Evolutionary conservation across 768 basidiomycete genomes (phyloP).

Genomic region (Suillus spraguei): DNA sequence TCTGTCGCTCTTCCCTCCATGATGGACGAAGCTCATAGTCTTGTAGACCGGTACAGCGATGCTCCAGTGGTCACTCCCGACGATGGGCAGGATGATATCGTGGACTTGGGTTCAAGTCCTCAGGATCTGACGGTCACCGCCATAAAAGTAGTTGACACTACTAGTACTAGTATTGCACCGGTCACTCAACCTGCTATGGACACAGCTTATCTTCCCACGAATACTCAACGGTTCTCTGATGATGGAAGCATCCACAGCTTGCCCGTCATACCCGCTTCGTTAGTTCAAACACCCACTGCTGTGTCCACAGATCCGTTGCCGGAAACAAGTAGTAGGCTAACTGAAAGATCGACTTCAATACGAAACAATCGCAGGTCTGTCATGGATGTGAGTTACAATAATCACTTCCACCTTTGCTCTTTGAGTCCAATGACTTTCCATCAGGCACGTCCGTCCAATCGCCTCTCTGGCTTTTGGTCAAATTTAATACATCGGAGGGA

Average conservation of each 20-base stretch:
- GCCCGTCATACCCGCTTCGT: slow-evolving; percentile 48
- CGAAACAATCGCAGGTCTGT: slow-evolving; percentile 51
- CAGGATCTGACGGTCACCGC: slow-evolving; percentile 26
- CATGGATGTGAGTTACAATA: slow-evolving; percentile 51
- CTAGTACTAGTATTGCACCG: slow-evolving; percentile 24
- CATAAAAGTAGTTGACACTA: slow-evolving; percentile 30
- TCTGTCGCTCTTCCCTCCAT: background rate
- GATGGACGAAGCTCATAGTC: slow-evolving; percentile 23
- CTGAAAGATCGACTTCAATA: slow-evolving; percentile 37
- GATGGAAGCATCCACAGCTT: slow-evolving; percentile 61
- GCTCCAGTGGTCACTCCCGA: slow-evolving; percentile 40
- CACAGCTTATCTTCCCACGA: slow-evolving; percentile 42
- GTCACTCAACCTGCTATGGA: slow-evolving; percentile 30
- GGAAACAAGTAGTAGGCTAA: slow-evolving; percentile 12
- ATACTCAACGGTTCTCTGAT: slow-evolving; percentile 45
- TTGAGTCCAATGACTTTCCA: slow-evolving; percentile 17
- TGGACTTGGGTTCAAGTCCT: slow-evolving; percentile 25
- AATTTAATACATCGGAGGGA: slow-evolving; percentile 78
- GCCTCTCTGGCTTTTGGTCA: slow-evolving; percentile 85
- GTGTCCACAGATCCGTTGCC: slow-evolving; percentile 31
- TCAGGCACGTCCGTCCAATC: slow-evolving; percentile 65
- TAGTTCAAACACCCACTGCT: slow-evolving; percentile 24
- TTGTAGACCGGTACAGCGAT: slow-evolving; percentile 38
- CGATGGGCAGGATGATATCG: slow-evolving; percentile 14
- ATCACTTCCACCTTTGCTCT: slow-evolving; percentile 7